Base-by-base conservation (phyloP, 441 rosid genomes). In the Erodium trifolium region DNA sequence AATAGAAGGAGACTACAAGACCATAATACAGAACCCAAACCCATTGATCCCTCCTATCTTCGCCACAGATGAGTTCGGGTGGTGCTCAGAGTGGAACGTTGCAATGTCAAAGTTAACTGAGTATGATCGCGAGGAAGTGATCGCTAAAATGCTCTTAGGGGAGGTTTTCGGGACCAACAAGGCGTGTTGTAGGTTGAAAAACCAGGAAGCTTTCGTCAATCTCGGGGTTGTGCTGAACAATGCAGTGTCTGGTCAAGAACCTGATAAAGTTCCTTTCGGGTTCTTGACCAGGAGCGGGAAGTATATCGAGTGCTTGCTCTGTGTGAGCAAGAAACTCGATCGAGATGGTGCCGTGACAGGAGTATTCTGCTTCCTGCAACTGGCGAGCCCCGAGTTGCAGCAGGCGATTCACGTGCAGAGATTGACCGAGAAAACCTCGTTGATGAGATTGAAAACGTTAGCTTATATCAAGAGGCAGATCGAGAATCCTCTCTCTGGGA, bases 101-200 rank as follows among this genome's bases (percentile, higher is more conserved):
- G 94, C 94, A 13, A 92, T 92, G 96, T 82, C 87, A 78, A 89
- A 79, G 75, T 75, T 92, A 63, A 82, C 97, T 39, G 92, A 93
- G 66, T 69, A 83, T 77, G 87, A 82, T 78, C 81, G 91, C 73
- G 97, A 89, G 67, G 89, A 87, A 63, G 90, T 79, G 43, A 66
- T 73, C 43, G 82, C 78, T 19, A 81, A 73, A 72, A 77, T 86
- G 83, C 91, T 92, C 74, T 77, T 92, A 5, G 96, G 97, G 29
- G 96, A 89, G 81, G 91, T 88, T 73, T 89, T 92, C 74, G 78
- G 90, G 0, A 75, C 78, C 16, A 69, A 73, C 79, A 77, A 75
- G 71, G 82, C 77, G 51, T 89, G 92, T 43, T 84, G 91, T 62
- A 84, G 75, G 19, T 81, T 91, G 27, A 87, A 88, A 81, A 86